Evolutionary conservation across 768 basidiomycete species (phyloP).

Genomic region (Cystobasidium onofrii): DNA sequence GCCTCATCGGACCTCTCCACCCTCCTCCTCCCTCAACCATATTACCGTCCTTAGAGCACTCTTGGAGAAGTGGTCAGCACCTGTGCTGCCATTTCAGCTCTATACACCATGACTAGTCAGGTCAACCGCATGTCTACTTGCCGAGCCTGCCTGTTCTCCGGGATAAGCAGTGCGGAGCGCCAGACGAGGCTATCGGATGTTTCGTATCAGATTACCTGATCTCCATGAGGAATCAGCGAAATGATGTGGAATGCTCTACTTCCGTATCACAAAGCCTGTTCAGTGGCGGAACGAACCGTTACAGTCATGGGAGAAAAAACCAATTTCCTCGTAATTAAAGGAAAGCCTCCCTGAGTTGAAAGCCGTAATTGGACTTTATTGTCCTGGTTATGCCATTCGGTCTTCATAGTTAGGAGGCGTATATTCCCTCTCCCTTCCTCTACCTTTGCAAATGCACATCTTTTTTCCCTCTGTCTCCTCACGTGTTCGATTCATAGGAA

Average conservation of each 20-base stretch:
- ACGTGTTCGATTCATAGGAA: not conserved
- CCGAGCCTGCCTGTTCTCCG: not conserved
- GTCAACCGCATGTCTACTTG: not conserved
- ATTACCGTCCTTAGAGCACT: no score
- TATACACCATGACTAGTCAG: conserved; percentile 10
- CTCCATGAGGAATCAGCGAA: not conserved
- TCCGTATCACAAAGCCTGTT: not conserved
- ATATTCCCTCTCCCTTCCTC: conserved; percentile 44
- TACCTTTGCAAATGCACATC: conserved; percentile 23
- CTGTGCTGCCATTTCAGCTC: not conserved
- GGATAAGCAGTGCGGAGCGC: conserved; percentile 34
- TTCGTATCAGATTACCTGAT: not conserved
- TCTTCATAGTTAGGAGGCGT: conserved; percentile 50
- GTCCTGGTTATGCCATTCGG: conserved; percentile 17
- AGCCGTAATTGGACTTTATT: not conserved
- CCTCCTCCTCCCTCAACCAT: conserved; percentile 6
- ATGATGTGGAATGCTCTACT: conserved; percentile 36
- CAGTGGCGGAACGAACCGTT: conserved; percentile 46
- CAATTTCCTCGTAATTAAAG: not conserved
- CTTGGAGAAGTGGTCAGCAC: not conserved
- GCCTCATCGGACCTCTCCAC: no score
- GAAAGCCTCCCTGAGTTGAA: conserved; percentile 27
- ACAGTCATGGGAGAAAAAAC: conserved; percentile 52
- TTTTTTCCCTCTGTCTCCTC: conserved; percentile 8
- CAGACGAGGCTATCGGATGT: conserved; percentile 44